Conservation (phyloP, 768 basidiomycete genomes). For the Lepiota subincarnata region DNA sequence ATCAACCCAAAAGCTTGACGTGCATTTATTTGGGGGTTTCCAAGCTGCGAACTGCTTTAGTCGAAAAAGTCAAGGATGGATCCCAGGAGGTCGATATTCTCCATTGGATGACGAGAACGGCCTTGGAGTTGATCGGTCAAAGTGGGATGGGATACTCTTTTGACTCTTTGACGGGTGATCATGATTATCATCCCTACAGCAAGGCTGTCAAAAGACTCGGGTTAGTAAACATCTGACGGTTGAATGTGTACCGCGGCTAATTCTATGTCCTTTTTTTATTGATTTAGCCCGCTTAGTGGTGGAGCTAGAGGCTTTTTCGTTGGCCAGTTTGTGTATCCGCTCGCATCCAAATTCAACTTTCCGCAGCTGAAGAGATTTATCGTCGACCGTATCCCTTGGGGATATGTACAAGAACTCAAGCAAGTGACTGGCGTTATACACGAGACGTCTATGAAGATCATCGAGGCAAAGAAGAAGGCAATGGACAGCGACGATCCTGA, state of each 20-base stretch:
- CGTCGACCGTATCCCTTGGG: conserved; percentile 28
- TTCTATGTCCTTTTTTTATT: no score
- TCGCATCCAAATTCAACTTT: not conserved
- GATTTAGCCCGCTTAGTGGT: not conserved
- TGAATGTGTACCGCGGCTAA: not conserved
- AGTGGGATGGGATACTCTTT: conserved; percentile 28
- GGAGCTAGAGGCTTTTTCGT: conserved; percentile 6
- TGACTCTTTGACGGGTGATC: conserved; percentile 26
- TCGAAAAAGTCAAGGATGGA: conserved; percentile 24
- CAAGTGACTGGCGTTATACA: conserved; percentile 32
- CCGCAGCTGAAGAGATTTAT: conserved; percentile 21
- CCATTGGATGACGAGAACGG: conserved; percentile 25
- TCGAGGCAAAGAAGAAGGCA: conserved; percentile 32
- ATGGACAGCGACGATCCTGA: conserved; percentile 30
- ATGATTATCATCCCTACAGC: conserved; percentile 25
- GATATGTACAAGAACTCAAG: conserved; percentile 24
- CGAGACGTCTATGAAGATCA: conserved; percentile 31
- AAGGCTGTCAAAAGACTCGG: conserved; percentile 26
- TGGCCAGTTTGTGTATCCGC: conserved; percentile 8
- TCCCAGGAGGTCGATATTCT: conserved; percentile 13
- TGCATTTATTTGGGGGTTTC: not conserved
- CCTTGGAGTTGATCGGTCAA: conserved; percentile 28
- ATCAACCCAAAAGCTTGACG: no score
- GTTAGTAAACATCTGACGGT: conserved; percentile 18
- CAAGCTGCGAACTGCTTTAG: conserved; percentile 24